Evolutionary conservation across 176 grass and related monocot genomes (phyloP).

Genomic region (Thalia dealbata): DNA sequence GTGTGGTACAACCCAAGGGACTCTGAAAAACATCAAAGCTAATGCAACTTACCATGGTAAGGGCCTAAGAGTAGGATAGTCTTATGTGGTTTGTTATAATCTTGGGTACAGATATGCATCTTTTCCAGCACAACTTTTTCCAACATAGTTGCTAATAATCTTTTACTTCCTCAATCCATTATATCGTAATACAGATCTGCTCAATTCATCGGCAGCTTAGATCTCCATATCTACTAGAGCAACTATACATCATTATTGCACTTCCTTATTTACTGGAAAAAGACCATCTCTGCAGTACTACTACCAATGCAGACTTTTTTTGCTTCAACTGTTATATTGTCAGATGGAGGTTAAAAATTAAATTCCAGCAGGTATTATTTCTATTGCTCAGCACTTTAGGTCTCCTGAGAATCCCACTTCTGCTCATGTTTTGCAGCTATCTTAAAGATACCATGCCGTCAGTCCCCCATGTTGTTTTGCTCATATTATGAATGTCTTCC

Average conservation of each 20-base stretch:
- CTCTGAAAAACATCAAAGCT: background rate
- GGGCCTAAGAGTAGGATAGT: background rate
- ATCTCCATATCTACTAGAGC: background rate
- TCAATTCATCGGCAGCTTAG: background rate
- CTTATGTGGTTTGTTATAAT: background rate
- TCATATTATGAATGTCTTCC: background rate
- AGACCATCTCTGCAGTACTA: background rate
- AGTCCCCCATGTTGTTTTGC: background rate
- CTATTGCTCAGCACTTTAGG: background rate
- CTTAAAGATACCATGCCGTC: background rate
- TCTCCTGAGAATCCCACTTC: slow-evolving; percentile 1
- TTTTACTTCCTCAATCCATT: background rate
- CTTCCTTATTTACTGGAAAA: background rate
- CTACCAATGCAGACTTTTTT: background rate
- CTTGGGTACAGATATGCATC: background rate
- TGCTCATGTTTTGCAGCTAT: background rate
- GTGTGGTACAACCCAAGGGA: background rate
- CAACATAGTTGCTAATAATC: background rate
- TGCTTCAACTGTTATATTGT: background rate
- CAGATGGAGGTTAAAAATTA: background rate
- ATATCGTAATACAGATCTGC: background rate
- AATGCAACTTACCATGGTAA: background rate
- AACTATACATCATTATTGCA: background rate
- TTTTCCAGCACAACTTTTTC: background rate
- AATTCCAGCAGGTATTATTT: background rate